Base-by-base conservation (phyloP, 2,329 filamentous ascomycete species). In the Fusarium irregulare region DNA sequence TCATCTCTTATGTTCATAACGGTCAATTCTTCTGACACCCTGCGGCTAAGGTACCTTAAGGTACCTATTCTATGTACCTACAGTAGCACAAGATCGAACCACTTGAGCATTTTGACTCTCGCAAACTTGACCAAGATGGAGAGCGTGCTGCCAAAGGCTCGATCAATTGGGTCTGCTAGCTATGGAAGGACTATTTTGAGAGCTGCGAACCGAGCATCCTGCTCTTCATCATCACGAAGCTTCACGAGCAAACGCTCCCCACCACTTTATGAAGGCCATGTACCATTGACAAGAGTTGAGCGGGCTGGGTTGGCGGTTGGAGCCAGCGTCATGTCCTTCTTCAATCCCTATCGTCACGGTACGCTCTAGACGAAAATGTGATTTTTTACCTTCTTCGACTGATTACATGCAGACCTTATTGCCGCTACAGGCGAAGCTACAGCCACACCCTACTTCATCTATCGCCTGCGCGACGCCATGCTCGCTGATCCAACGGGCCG, bases 351-450 rank as follows among this genome's bases (percentile, higher is more conserved):
- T 76, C 88, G 96, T 75, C 93, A 89, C 79, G 92, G 92, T 91
- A 83, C 53, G 75, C 14, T 18, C 14, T 5, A 20, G 13, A 11
- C 12, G 23, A 27, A 4, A 13, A 12, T 23, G 1, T 20, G 8
- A 8, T 28, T 20, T 16, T 5, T 6, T 6, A 11, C 45, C 14
- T 49, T 37, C 44, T 25, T 27, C 34, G 14, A 25, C 56, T 66
- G 34, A 57, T 25, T 18, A 14, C 23, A 20, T 13, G 1, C 16
- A 93, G 96, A 99, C 83, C 89, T 99, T 72, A 97, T 99, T 74
- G 96, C 96, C 34, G 89, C 93, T 34, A 88, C 97, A n/a, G 95
- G 94, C 77, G 96, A 99, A 85, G 91, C 94, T 28, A 98, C 96
- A 5, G 93, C 94, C 23, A 93, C 94, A 12, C 96, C 96, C 14